Evolutionary conservation across 2,329 filamentous ascomycete genomes (phyloP), one percentile per base, ranked within the genome.

Genomic region (Fusarium sp.): DNA sequence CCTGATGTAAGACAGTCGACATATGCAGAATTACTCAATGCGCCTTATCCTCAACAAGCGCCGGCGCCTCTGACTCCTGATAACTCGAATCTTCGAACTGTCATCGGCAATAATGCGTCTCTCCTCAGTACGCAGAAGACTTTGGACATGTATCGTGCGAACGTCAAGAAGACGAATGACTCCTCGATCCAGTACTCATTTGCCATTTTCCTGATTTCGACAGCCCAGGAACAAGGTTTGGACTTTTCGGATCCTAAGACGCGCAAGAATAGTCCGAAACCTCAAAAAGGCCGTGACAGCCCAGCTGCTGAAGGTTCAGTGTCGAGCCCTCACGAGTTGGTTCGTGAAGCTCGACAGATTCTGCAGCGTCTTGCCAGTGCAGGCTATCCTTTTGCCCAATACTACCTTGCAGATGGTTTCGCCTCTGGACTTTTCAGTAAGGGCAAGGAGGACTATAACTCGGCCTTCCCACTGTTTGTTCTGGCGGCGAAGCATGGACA

Each of bases 111-210:
- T 77, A 97, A 97, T 82, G 95, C 95, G 6, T 97, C 94, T 21
- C 85, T 99, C 14, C 87, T 99, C 30, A 94, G 93, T 76, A 91
- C 93, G 34, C 93, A 95, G 77, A 94, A 98, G 81, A 99, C 96
- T 3, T 87, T 99, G 50, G 94, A 98, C 58, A 98, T 98, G 95
- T 99, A 99, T 79, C 89, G 95, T 45, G 91, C 91, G 58, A 99
- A 98, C 76, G 93, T 98, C 62, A 98, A 98, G 83, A 99, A 99
- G 84, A 97, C 96, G 4, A 96, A 92, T 67, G 94, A 98, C 79
- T 86, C 91, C 18, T 90, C 92, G 6, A 92, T 97, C 34, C 94
- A 98, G 79, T 98, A 98, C 79, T 96, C 97, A 30, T 98, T 99
- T 81, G 96, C 96, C 4, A 88, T 98, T 39, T 97, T 97, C 79